Evolutionary conservation across 805 yeast genomes (phyloP), one percentile per base, ranked within the genome.

Genomic region (Suhomyces sp.): DNA sequence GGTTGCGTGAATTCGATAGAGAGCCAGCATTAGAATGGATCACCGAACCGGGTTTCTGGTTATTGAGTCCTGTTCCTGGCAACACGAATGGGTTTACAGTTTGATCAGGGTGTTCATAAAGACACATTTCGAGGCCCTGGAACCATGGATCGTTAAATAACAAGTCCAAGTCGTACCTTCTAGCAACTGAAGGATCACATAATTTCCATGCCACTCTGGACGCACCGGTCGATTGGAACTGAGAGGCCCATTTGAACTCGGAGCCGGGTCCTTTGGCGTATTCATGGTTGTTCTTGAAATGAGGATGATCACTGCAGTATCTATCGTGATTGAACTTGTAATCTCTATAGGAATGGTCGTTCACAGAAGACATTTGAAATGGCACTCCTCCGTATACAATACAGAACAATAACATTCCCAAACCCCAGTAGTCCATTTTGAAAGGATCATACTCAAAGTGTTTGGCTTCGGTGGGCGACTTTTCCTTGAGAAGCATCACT

Each of bases 201-300:
- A 88, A 68, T 65, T 87, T 81, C 90, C 92, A 87, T 7, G 89
- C 84, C 6, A 78, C 83, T 60, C 94, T 76, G 1, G 91, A 82
- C 23, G 86, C 84, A 10, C 85, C 85, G 0, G 80, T 66, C 44
- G 79, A 77, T 31, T 79, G 79, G 67, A 80, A 84, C 54, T 77
- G 83, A 52, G 82, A 78, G 0, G 90, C 91, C 76, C 82, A 82
- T 60, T 81, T 83, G 66, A 83, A 87, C 62, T 88, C 94, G 4
- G 80, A 68, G 15, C 93, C 92, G 1, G 94, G 94, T 2, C 86
- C 85, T 53, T 76, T 74, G 36, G 63, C 49, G 57, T 66, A 77
- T 23, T 75, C 75, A 6, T 73, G 72, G 49, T 73, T 74, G 46
- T 74, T 73, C 54, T 79, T 74, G 63, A 85, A 85, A 12, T 68